Percentiles rank a stretch among this genome's conserved stretches.
phyloP scores from a whole-genome alignment of 2,329 filamentous ascomycete genomes.

The Microsporum ferrugineum region DNA sequence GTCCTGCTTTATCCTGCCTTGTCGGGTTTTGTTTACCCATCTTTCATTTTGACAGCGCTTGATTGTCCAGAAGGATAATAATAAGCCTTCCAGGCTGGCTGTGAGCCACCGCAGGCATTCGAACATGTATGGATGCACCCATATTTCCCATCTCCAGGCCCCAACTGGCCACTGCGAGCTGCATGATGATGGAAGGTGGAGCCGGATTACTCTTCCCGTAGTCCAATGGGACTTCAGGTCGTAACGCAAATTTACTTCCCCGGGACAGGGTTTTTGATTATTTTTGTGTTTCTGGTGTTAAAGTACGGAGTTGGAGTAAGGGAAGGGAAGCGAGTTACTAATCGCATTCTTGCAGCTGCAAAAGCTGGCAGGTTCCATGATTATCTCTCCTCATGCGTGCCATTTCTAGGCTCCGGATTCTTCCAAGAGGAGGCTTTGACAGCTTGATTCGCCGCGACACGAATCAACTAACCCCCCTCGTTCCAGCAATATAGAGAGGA shows the following conservation, averaged over 20 bases:
- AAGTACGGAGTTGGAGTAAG: conserved; percentile 1
- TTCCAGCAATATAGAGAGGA: background rate
- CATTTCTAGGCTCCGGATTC: background rate
- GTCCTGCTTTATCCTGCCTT: background rate
- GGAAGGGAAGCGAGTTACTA: conserved; percentile 1
- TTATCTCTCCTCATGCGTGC: background rate
- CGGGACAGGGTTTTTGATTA: conserved; percentile 4
- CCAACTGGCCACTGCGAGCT: background rate
- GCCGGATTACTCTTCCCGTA: background rate
- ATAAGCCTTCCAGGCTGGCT: background rate
- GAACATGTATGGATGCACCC: background rate
- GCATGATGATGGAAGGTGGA: conserved; percentile 1
- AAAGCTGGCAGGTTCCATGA: background rate
- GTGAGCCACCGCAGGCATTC: background rate
- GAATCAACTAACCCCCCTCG: background rate
- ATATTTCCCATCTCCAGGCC: background rate
- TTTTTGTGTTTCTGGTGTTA: conserved; percentile 1
- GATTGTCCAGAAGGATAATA: background rate
- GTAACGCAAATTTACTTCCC: conserved; percentile 3
- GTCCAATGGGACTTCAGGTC: background rate
- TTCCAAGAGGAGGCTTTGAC: background rate
- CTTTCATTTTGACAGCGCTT: background rate
- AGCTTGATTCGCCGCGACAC: background rate
- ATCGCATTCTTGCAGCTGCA: conserved; percentile 1
- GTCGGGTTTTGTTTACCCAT: background rate